phyloP scores from a whole-genome alignment of 2,329 filamentous ascomycete species.

The Cladophialophora immunda region DNA sequence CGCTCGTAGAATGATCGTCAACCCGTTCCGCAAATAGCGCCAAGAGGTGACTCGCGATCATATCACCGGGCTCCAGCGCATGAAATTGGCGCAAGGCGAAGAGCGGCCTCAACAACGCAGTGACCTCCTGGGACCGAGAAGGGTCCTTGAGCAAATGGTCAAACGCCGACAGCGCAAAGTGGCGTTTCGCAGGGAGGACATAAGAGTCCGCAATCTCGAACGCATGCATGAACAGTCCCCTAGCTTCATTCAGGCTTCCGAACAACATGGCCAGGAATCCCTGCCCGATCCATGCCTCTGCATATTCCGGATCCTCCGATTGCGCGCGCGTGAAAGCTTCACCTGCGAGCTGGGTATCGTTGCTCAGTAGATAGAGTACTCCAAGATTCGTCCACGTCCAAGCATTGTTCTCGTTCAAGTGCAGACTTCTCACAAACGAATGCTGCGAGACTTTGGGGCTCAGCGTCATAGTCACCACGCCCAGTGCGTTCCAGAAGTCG shows the following conservation, averaged over 20 bases:
- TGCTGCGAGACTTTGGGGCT: conserved; percentile 92
- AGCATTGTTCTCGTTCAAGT: conserved; percentile 86
- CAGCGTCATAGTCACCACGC: conserved; percentile 85
- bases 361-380: conserved; percentile 82
- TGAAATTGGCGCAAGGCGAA: conserved; percentile 87
- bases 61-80: conserved; percentile 73
- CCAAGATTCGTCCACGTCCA: conserved; percentile 92
- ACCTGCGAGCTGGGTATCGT: conserved; percentile 85
- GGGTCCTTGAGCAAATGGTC: conserved; percentile 75
- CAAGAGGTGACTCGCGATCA: conserved; percentile 78
- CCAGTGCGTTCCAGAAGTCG: conserved; percentile 97
- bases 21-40: conserved; percentile 84
- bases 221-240: conserved; percentile 88
- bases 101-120: conserved; percentile 79
- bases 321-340: conserved; percentile 89
- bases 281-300: conserved; percentile 93
- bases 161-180: conserved; percentile 83
- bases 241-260: conserved; percentile 78
- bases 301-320: conserved; percentile 92
- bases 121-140: conserved; percentile 49
- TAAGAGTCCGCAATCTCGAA: conserved; percentile 89
- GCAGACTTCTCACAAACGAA: conserved; percentile 88
- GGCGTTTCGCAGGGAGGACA: conserved; percentile 74
- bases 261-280: conserved; percentile 81
- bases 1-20: conserved; percentile 71